phyloP scores from a whole-genome alignment of 169 alveolate species.

The Plasmodium billcollinsi region DNA sequence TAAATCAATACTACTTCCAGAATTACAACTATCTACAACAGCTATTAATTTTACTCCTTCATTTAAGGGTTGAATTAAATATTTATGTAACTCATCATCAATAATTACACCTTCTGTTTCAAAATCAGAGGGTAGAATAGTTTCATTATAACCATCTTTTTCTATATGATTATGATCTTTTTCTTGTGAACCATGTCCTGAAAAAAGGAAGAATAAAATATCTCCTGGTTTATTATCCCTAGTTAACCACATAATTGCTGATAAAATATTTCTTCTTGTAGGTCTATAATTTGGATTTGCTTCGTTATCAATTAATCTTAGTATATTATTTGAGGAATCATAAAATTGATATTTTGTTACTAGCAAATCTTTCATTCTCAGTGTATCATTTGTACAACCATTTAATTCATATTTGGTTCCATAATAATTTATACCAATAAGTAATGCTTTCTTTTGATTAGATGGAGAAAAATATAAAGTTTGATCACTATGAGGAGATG shows the following conservation, averaged over 20 bases:
- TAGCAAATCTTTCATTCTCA: constrained; percentile 78
- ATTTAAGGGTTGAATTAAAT: constrained; percentile 76
- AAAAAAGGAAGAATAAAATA: constrained; percentile 81
- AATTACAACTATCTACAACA: constrained; percentile 81
- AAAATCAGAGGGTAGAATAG: constrained; percentile 83
- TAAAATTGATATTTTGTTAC: constrained; percentile 44
- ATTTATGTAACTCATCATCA: constrained; percentile 77
- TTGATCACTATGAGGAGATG: constrained; percentile 41
- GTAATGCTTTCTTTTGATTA: constrained; percentile 78
- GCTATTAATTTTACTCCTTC: constrained; percentile 80
- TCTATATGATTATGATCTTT: constrained; percentile 43
- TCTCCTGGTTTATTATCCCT: constrained; percentile 80
- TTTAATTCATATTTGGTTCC: constrained; percentile 79
- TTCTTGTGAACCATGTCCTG: constrained; percentile 83
- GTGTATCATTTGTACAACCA: constrained; percentile 84
- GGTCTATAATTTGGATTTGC: constrained; percentile 43
- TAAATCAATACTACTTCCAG: constrained; percentile 67
- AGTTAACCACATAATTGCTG: constrained; percentile 77
- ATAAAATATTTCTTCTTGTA: constrained; percentile 48
- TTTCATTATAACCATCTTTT: constrained; percentile 84
- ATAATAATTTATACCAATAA: constrained; percentile 83
- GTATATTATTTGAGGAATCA: constrained; percentile 53
- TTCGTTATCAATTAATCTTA: constrained; percentile 45
- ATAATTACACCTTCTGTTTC: constrained; percentile 66
- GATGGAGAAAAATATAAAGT: constrained; percentile 24